Evolutionary conservation across 2,329 filamentous ascomycete species (phyloP).

Genomic region (Hypoxylon sp.): DNA sequence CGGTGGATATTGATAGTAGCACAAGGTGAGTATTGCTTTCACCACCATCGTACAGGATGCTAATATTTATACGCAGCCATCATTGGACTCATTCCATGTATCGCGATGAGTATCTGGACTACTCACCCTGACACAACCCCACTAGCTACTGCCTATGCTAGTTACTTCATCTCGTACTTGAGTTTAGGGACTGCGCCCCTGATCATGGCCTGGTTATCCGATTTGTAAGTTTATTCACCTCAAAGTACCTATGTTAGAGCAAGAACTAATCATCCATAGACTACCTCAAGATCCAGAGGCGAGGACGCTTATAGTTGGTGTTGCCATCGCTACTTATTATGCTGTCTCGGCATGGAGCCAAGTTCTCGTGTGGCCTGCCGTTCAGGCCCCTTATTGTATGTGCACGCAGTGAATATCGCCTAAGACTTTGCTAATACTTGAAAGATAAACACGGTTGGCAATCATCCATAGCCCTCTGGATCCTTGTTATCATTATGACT

Average conservation of each 20-base stretch:
- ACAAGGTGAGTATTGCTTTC: constrained; percentile 54
- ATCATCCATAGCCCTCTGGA: constrained; percentile 54
- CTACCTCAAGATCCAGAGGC: constrained; percentile 59
- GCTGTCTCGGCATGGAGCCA: constrained; percentile 61
- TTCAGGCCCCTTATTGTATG: constrained; percentile 58
- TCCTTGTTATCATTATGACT: constrained; percentile 56
- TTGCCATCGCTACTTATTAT: constrained; percentile 59
- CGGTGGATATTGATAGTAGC: constrained; percentile 60
- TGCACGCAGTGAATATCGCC: constrained; percentile 1
- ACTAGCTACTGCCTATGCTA: constrained; percentile 58
- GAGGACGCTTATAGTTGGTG: constrained; percentile 57
- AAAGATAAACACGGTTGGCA: constrained; percentile 58
- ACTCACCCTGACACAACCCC: constrained; percentile 52
- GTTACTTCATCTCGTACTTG: constrained; percentile 60
- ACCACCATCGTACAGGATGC: too few relatives aligned
- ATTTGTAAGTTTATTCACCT: constrained; percentile 39
- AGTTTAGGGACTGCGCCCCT: constrained; percentile 59
- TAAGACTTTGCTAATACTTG: constrained; percentile 6
- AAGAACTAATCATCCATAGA: constrained; percentile 12
- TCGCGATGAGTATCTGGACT: constrained; percentile 65
- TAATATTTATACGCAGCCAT: constrained; percentile 45
- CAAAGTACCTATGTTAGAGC: not conserved
- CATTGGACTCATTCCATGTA: constrained; percentile 57
- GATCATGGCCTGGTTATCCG: constrained; percentile 62
- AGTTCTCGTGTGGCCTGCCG: constrained; percentile 61